Percentiles rank a stretch among this genome's conserved stretches.
Evolutionary conservation across 140 eudicot species (phyloP).

Genomic region (Flaveria floridana): DNA sequence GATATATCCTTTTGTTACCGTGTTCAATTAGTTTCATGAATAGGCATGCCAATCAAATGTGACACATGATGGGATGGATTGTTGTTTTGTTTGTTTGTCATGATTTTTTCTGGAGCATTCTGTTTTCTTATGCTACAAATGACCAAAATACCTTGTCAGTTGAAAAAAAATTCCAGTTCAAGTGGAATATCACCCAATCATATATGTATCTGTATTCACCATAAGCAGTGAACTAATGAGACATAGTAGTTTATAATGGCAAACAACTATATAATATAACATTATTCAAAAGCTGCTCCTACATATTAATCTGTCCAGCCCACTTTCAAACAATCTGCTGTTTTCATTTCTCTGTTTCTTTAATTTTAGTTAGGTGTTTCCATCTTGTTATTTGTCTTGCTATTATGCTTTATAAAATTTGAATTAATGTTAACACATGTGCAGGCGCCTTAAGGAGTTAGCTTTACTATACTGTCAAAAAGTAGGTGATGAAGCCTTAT

Average conservation of each 20-base stretch:
- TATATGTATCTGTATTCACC: neutral
- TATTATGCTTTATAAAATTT: neutral
- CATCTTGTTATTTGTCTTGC: neutral
- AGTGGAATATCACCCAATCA: neutral
- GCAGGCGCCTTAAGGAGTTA: slow-evolving; percentile 79
- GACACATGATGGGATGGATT: neutral
- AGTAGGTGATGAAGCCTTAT: slow-evolving; percentile 61
- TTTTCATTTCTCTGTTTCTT: neutral
- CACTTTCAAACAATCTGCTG: neutral
- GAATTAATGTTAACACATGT: slow-evolving; percentile 24
- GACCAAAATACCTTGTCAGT: neutral
- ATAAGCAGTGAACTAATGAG: neutral
- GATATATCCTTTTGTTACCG: neutral
- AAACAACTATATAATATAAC: neutral
- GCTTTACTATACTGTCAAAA: slow-evolving; percentile 82
- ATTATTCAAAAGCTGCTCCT: neutral
- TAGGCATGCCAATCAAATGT: neutral
- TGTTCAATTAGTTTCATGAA: neutral
- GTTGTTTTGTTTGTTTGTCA: neutral
- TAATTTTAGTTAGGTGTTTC: neutral
- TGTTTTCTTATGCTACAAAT: neutral
- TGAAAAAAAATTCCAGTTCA: neutral
- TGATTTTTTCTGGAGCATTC: neutral
- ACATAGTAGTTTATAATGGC: neutral
- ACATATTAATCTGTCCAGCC: neutral